These are phyloP conservation scores for Magnaporthiopsis rhizophila DNA, from an alignment of 2,329 filamentous ascomycete genomes.

Conservation along the genomic window DNA sequence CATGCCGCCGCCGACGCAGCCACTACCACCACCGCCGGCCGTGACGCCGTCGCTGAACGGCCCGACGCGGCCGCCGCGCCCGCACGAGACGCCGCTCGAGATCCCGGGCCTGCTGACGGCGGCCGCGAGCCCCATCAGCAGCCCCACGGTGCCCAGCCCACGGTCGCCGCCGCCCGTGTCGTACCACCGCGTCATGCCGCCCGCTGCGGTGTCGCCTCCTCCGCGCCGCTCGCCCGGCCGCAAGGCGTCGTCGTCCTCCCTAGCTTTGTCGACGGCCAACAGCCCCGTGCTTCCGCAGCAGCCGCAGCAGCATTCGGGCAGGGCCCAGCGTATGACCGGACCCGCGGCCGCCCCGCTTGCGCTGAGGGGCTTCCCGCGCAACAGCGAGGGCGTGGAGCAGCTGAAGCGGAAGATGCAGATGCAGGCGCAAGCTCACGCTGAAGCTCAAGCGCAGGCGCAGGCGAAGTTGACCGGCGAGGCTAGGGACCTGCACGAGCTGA, in stretches of 20 bases:
- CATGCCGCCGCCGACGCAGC: not conserved
- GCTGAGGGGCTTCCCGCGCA: too few species aligned
- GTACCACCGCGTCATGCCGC: not conserved
- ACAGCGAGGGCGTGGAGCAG: too few species aligned
- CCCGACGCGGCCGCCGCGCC: conserved; percentile 26
- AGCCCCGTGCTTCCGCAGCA: not conserved
- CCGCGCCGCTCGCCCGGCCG: not conserved
- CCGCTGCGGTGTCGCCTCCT: not conserved
- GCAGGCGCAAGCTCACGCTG: too few species aligned
- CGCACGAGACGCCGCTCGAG: conserved; percentile 27
- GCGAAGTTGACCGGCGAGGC: conserved; percentile 5
- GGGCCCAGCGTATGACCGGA: too few species aligned
- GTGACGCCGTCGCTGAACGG: conserved; percentile 20
- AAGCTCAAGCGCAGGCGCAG: not conserved
- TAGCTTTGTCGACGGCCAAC: not conserved
- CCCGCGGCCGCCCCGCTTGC: too few species aligned
- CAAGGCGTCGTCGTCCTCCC: not conserved
- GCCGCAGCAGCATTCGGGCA: not conserved
- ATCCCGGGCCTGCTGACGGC: conserved; percentile 18
- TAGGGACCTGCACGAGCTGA: conserved; percentile 4
- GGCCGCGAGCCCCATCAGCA: not conserved
- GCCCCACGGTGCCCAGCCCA: too few species aligned
- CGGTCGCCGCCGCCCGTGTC: not conserved
- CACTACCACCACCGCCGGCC: conserved; percentile 12
- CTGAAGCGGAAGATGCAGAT: not conserved